Percentiles rank a stretch among this genome's conserved stretches.
Evolutionary conservation across 2,329 filamentous ascomycete genomes (phyloP).

Genomic region (Aspergillus sp.): DNA sequence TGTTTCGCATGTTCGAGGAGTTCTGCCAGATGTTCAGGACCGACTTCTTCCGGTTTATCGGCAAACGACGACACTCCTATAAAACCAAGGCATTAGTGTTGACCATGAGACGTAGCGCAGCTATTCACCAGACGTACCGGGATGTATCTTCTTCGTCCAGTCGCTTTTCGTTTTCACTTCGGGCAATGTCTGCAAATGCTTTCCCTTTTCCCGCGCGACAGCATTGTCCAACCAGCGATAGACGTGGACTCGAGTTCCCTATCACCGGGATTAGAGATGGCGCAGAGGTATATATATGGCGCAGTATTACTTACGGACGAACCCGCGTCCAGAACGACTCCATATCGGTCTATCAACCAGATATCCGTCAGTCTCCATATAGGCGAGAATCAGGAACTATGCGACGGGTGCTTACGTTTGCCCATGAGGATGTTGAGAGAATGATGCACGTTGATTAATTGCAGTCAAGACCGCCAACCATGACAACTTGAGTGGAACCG

Average conservation of each 20-base stretch:
- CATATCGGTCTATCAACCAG: conserved; percentile 64
- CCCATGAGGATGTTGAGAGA: conserved; percentile 39
- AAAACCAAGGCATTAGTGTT: conserved; percentile 3
- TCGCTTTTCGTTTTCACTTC: conserved; percentile 79
- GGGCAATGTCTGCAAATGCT: conserved; percentile 70
- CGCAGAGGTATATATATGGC: not conserved
- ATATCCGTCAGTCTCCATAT: conserved; percentile 2
- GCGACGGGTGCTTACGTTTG: conserved; percentile 38
- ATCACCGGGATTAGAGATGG: conserved; percentile 10
- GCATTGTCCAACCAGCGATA: conserved; percentile 88
- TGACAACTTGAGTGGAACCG: no score
- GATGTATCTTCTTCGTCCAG: conserved; percentile 92
- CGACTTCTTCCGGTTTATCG: conserved; percentile 72
- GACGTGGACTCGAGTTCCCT: conserved; percentile 87
- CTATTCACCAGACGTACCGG: conserved; percentile 57
- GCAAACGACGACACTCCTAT: conserved; percentile 82
- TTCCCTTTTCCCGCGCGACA: conserved; percentile 63
- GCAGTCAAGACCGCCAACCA: no score
- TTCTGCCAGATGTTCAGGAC: conserved; percentile 75
- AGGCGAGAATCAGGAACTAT: not conserved
- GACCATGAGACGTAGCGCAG: conserved; percentile 1
- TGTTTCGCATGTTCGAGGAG: conserved; percentile 80
- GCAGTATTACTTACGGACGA: conserved; percentile 65
- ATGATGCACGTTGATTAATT: no score
- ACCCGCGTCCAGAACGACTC: conserved; percentile 94